Percentiles rank a stretch among this genome's conserved stretches.
These are phyloP conservation scores for Aspergillus pseudotamarii DNA, from an alignment of 2,329 filamentous ascomycete genomes.

Conservation along the genomic window DNA sequence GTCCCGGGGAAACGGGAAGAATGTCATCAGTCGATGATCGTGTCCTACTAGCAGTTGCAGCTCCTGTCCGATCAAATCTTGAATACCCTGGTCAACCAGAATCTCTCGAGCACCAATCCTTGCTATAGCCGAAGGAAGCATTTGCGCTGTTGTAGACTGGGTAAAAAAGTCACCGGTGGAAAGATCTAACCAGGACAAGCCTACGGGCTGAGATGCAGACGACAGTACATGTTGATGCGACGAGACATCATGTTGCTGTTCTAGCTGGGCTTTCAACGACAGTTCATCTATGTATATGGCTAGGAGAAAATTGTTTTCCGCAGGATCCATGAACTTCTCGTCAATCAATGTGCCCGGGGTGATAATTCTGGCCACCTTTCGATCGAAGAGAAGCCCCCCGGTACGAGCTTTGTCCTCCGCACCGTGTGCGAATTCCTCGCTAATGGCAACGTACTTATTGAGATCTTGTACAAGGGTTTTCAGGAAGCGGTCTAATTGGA, in stretches of 20 bases:
- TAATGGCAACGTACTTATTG: slow-evolving; percentile 88
- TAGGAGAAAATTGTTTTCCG: slow-evolving; percentile 89
- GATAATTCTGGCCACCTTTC: slow-evolving; percentile 81
- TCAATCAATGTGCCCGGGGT: slow-evolving; percentile 96
- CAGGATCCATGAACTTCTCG: slow-evolving; percentile 95
- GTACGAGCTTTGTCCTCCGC: slow-evolving; percentile 70
- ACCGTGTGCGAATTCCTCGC: slow-evolving; percentile 84
- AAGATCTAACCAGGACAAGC: slow-evolving; percentile 90
- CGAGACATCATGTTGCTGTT: slow-evolving; percentile 21
- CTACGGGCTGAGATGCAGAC: slow-evolving; percentile 56
- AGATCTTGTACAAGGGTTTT: slow-evolving; percentile 91
- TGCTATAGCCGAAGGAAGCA: slow-evolving; percentile 77
- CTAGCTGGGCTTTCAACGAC: slow-evolving; percentile 23
- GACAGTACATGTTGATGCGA: slow-evolving; percentile 33
- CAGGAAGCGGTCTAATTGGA: slow-evolving; percentile 88
- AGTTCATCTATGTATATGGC: slow-evolving; percentile 65
- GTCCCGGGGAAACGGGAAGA: slow-evolving; percentile 55
- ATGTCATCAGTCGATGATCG: slow-evolving; percentile 76
- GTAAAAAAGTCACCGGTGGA: slow-evolving; percentile 95
- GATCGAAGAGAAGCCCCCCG: slow-evolving; percentile 80
- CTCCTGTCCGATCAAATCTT: slow-evolving; percentile 60
- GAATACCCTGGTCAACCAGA: slow-evolving; percentile 69
- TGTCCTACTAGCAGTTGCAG: slow-evolving; percentile 72
- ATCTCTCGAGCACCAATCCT: slow-evolving; percentile 84
- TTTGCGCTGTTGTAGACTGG: slow-evolving; percentile 70